These are phyloP conservation scores for Psilocybe cyanescens DNA, from an alignment of 768 basidiomycete genomes.

Conservation along the genomic window DNA sequence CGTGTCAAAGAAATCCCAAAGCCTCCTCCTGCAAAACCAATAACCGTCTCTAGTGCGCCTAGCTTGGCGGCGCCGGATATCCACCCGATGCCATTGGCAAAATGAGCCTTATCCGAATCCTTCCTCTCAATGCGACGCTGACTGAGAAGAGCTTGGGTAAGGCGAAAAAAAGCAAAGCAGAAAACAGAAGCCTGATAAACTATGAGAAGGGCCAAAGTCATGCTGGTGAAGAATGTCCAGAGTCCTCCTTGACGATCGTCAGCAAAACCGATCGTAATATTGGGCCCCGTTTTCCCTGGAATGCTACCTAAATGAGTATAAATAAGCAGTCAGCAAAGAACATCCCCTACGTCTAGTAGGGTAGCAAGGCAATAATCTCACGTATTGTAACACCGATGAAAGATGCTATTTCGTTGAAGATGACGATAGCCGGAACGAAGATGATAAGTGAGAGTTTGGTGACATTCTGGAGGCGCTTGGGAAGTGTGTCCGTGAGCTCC, in stretches of 20 bases:
- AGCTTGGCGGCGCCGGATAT: conserved; percentile 62
- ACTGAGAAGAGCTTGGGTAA: conserved; percentile 51
- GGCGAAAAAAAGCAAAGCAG: conserved; percentile 59
- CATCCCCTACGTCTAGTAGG: background rate
- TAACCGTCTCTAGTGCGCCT: conserved; percentile 64
- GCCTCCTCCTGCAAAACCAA: conserved; percentile 60
- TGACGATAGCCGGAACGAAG: conserved; percentile 59
- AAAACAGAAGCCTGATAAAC: conserved; percentile 64
- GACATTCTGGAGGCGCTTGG: conserved; percentile 48
- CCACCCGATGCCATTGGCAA: conserved; percentile 69
- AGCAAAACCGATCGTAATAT: conserved; percentile 49
- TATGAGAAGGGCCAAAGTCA: conserved; percentile 63
- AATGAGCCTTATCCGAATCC: conserved; percentile 46
- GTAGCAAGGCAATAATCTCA: conserved; percentile 35
- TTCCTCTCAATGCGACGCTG: conserved; percentile 55
- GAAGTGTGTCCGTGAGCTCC: conserved; percentile 57
- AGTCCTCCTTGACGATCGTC: conserved; percentile 36
- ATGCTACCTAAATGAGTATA: conserved; percentile 9
- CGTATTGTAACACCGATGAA: conserved; percentile 63
- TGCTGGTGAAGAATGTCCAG: conserved; percentile 61
- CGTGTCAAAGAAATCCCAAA: conserved; percentile 60
- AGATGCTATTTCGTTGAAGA: conserved; percentile 63
- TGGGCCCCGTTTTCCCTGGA: conserved; percentile 16
- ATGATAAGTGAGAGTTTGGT: conserved; percentile 48
- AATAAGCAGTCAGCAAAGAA: background rate